Conservation (phyloP, 371 early-diverging fungal species). For the Parasitella parasitica region DNA sequence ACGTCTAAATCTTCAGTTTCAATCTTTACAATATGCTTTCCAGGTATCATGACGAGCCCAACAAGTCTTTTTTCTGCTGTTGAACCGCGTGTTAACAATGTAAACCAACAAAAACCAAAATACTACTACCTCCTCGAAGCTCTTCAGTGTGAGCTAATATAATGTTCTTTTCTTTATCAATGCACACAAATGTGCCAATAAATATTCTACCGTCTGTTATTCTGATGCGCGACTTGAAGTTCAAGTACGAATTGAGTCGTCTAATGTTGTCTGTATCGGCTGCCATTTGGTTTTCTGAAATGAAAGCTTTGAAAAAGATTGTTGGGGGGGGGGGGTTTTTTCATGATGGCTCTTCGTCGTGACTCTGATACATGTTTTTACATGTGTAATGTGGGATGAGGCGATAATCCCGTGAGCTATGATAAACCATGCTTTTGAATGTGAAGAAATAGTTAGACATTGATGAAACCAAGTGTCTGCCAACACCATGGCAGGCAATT, state of each 20-base stretch:
- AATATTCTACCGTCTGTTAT: slow-evolving; percentile 80
- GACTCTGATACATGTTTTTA: not conserved
- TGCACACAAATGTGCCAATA: slow-evolving; percentile 77
- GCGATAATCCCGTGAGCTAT: too few relatives aligned
- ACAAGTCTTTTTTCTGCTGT: slow-evolving; percentile 70
- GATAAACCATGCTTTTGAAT: too few relatives aligned
- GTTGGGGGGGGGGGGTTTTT: not conserved
- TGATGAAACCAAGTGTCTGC: too few relatives aligned
- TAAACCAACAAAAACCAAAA: not conserved
- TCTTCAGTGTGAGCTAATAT: slow-evolving; percentile 80
- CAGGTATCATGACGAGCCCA: slow-evolving; percentile 88
- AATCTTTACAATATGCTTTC: slow-evolving; percentile 71
- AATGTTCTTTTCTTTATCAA: slow-evolving; percentile 79
- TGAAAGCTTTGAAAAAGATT: not conserved
- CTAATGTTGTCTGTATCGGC: slow-evolving; percentile 46
- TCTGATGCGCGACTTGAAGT: slow-evolving; percentile 62
- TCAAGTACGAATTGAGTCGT: slow-evolving; percentile 57
- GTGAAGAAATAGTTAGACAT: too few relatives aligned
- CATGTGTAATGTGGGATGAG: too few relatives aligned
- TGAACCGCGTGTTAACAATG: not conserved
- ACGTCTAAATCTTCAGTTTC: slow-evolving; percentile 64
- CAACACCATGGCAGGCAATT: too few relatives aligned
- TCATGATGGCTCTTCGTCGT: not conserved
- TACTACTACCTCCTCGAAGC: slow-evolving; percentile 51
- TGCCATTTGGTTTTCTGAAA: not conserved